phyloP scores from a whole-genome alignment of 192 early-diverging fungal genomes.

The Coemansia sp. region DNA sequence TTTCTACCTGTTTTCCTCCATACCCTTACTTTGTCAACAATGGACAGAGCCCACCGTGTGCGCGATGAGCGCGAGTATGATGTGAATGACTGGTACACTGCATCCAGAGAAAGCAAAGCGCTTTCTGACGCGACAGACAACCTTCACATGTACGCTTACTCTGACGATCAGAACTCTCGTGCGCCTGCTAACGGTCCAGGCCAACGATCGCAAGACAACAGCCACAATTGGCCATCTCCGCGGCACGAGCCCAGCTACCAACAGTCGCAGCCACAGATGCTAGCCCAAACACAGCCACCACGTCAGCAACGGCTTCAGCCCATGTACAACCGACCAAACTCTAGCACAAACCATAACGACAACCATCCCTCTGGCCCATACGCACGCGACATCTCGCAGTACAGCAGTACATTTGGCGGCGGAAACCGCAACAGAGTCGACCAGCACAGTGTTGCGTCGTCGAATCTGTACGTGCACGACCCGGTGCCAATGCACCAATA shows the following conservation, averaged over 20 bases:
- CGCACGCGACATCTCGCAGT: conserved; percentile 8
- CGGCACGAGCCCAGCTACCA: conserved; percentile 12
- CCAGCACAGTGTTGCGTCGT: conserved; percentile 10
- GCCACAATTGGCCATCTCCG: conserved; percentile 2
- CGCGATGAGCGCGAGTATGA: conserved; percentile 25
- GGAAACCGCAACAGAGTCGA: neutral
- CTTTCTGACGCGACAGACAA: conserved; percentile 21
- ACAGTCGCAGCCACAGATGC: conserved; percentile 4
- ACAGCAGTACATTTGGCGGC: conserved; percentile 10
- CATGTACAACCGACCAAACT: neutral
- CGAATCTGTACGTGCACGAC: conserved; percentile 4
- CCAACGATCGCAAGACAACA: neutral
- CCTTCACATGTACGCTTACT: conserved; percentile 11
- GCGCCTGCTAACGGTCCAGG: neutral
- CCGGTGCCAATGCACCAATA: conserved; percentile 2
- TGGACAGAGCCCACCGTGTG: conserved; percentile 12
- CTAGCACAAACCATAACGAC: neutral
- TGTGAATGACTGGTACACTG: conserved; percentile 39
- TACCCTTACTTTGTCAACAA: neutral
- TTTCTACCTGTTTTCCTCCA: neutral
- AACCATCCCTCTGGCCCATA: neutral
- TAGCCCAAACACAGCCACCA: neutral
- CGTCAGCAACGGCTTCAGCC: conserved; percentile 6
- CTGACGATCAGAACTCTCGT: neutral
- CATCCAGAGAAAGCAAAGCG: conserved; percentile 33